Evolutionary conservation across 768 basidiomycete genomes (phyloP), one percentile per base, ranked within the genome.

Genomic region (Russula dissimulans): DNA sequence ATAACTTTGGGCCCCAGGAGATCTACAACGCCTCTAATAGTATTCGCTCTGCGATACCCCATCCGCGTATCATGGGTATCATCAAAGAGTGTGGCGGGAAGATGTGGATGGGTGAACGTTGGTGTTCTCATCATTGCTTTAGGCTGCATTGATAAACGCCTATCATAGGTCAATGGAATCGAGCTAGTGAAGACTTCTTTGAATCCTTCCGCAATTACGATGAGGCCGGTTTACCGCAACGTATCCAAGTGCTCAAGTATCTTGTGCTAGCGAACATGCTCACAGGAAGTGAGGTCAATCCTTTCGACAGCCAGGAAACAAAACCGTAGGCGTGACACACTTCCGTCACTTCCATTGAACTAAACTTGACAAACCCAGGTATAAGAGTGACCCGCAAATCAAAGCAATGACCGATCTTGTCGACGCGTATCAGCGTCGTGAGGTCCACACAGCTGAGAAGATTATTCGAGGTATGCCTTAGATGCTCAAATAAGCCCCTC

Each of bases 91-190:
- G 95, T 66, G 97, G 97, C 15, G 97, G 97, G 3, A 99, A 99
- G 75, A 99, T 99, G 97, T 98, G 97, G 95, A 98, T 99, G 97
- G 93, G 91, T 60, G 97, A 98, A 79, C 89, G 95, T 88, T 72
- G 68, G 85, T 17, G 49, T 15, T 52, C 18, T 15, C 32, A 42
- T 45, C 46, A 14, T 53, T 17, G 17, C 47, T 26, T 26, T 10
- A 41, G 32, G 49, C 56, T 31, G 14, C 44, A 34, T 34, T 57
- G 41, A 31, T 22, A 31, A 47, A 65, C n/a, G 59, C 58, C 12
- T 51, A 14, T 49, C 22, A 10, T 69, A 94, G 91, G 90, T 59
- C 91, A 97, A 76, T 99, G 95, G 95, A 88, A 90, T 57, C 84
- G 91, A 59, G 97, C 97, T 0, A 95, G 92, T 64, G 91, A 93